Evolutionary conservation across 306 rosid genomes (phyloP).

Genomic region (Inga oerstediana): DNA sequence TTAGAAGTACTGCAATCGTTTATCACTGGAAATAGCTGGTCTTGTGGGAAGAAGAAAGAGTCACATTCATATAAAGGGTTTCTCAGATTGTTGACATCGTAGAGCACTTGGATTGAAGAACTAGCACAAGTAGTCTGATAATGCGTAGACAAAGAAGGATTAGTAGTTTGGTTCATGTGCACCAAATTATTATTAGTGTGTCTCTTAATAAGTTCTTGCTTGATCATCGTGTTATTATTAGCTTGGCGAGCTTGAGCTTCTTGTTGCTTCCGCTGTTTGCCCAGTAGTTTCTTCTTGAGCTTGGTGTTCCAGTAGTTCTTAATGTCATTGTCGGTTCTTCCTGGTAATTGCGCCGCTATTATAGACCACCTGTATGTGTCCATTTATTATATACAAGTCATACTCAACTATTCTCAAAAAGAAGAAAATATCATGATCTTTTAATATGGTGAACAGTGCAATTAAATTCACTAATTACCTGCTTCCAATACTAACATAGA

Average conservation of each 20-base stretch:
- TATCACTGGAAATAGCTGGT: background rate
- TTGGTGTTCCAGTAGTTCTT: conserved; percentile 91
- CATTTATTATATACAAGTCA: background rate
- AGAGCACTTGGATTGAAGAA: background rate
- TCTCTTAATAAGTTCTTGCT: conserved; percentile 40
- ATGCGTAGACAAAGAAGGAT: background rate
- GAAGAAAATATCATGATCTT: background rate
- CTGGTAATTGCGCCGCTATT: conserved; percentile 86
- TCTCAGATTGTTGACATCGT: background rate
- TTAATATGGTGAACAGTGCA: background rate
- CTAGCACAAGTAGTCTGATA: background rate
- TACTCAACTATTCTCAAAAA: background rate
- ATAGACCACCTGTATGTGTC: conserved; percentile 72
- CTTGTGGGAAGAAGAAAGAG: background rate
- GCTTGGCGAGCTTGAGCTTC: conserved; percentile 37
- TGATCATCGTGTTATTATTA: conserved; percentile 28
- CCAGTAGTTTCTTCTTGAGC: conserved; percentile 82
- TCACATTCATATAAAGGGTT: background rate
- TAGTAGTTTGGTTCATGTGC: background rate
- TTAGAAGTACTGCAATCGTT: conserved; percentile 17
- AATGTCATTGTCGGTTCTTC: conserved; percentile 86
- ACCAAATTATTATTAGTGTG: background rate
- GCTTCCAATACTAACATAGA: conserved; percentile 85
- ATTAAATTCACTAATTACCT: conserved; percentile 45
- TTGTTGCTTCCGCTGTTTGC: conserved; percentile 67